Conservation (phyloP, 441 rosid genomes). For the Raphanus hybrid region DNA sequence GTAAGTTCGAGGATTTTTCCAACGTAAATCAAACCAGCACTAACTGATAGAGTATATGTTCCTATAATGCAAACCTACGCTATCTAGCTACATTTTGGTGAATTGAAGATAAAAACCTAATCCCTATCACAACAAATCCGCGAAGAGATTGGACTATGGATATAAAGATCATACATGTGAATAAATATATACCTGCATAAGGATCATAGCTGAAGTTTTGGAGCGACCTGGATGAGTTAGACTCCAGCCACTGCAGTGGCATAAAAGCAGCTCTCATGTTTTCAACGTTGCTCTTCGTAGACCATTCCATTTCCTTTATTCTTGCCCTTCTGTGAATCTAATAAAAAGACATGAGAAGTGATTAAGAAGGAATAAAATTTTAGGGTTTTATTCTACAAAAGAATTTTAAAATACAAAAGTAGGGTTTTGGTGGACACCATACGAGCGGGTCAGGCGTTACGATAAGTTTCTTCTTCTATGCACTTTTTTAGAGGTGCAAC, state of each 20-base stretch:
- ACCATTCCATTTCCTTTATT: slow-evolving; percentile 36
- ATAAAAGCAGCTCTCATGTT: slow-evolving; percentile 27
- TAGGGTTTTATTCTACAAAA: neutral
- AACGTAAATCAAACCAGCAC: neutral
- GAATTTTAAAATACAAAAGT: neutral
- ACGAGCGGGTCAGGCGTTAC: neutral
- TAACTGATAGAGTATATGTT: neutral
- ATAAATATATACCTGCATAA: slow-evolving; percentile 18
- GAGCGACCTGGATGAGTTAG: slow-evolving; percentile 23
- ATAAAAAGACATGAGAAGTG: neutral
- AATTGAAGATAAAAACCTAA: neutral
- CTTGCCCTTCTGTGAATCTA: slow-evolving; percentile 3
- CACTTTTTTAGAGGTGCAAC: slow-evolving; percentile 20
- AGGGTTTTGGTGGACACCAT: slow-evolving; percentile 28
- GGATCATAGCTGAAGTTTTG: slow-evolving; percentile 30
- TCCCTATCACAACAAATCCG: neutral
- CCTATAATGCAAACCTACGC: neutral
- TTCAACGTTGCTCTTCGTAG: slow-evolving; percentile 20
- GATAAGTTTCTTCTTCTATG: slow-evolving; percentile 14
- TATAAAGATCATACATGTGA: neutral
- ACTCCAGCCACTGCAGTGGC: slow-evolving; percentile 11
- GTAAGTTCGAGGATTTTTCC: neutral
- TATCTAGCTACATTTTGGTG: neutral
- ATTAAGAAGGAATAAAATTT: neutral
- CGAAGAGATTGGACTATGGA: neutral